A percentile compares a stretch with the other conserved stretches of the same genome.
These are phyloP conservation scores for Colletotrichum simmondsii DNA, from an alignment of 2,329 filamentous ascomycete species.

Conservation along the genomic window DNA sequence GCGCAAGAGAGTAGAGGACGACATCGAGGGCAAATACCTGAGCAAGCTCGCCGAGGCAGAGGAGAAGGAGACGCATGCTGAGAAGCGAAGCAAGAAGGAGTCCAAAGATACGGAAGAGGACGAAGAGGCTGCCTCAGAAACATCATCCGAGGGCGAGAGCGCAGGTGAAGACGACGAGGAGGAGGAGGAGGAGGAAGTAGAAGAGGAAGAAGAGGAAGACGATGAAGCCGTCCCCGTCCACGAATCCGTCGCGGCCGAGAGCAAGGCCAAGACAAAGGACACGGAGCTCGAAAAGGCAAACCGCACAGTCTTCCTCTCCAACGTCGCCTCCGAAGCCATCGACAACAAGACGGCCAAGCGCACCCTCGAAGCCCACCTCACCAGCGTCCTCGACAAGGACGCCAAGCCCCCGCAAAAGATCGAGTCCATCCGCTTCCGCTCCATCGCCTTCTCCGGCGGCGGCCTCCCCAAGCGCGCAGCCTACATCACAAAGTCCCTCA, in stretches of 20 bases:
- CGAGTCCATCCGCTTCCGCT: slow-evolving; percentile 93
- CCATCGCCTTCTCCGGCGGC: slow-evolving; percentile 82
- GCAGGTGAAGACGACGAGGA: slow-evolving; percentile 48
- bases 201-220: slow-evolving; percentile 54
- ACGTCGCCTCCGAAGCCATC: slow-evolving; percentile 86
- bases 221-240: slow-evolving; percentile 62
- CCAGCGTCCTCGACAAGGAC: slow-evolving; percentile 74
- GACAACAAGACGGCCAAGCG: slow-evolving; percentile 85
- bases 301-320: slow-evolving; percentile 92
- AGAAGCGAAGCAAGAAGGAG: slow-evolving; percentile 62
- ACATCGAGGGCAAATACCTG: slow-evolving; percentile 78
- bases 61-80: slow-evolving; percentile 61
- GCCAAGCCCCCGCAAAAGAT: slow-evolving; percentile 74
- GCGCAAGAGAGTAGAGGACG: slow-evolving; percentile 76
- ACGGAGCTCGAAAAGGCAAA: slow-evolving; percentile 84
- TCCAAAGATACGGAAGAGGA: slow-evolving; percentile 59
- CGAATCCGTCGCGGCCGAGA: slow-evolving; percentile 65
- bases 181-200: slow-evolving; percentile 58
- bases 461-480: slow-evolving; percentile 93
- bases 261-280: slow-evolving; percentile 57
- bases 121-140: slow-evolving; percentile 50
- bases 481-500: slow-evolving; percentile 88
- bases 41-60: slow-evolving; percentile 70
- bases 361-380: slow-evolving; percentile 78
- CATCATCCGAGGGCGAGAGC: slow-evolving; percentile 46